phyloP scores from a whole-genome alignment of 2,329 filamentous ascomycete genomes.

The Diaporthe helianthi region DNA sequence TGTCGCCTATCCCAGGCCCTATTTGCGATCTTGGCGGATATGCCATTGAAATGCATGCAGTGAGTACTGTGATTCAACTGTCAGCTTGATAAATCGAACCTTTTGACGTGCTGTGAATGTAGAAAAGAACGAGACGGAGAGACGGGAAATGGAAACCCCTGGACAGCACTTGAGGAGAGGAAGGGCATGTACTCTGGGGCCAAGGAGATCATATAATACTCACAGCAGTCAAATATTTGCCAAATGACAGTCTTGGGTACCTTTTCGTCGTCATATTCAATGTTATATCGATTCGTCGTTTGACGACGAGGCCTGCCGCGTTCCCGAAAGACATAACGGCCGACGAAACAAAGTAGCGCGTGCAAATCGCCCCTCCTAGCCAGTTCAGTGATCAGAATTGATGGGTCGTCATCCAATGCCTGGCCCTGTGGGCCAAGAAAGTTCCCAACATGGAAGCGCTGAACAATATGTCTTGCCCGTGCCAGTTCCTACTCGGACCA shows the following conservation, averaged over 20 bases:
- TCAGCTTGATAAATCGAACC: not conserved
- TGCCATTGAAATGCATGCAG: not conserved
- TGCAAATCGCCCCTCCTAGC: not conserved
- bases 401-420: not conserved
- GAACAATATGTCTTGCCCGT: conserved; percentile 9
- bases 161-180: too few relatives aligned
- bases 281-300: not conserved
- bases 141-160: not conserved
- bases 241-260: not conserved
- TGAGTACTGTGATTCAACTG: not conserved
- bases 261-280: not conserved
- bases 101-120: not conserved
- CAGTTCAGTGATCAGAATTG: not conserved
- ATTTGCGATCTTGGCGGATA: not conserved
- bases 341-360: not conserved
- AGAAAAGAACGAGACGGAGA: not conserved
- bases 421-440: not conserved
- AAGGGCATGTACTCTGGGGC: not conserved
- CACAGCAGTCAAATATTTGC: conserved; percentile 23
- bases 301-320: too few relatives aligned
- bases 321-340: not conserved
- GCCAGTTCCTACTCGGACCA: not conserved
- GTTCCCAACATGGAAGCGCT: not conserved
- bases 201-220: not conserved
- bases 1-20: not conserved